Base-by-base conservation (phyloP, 2,329 filamentous ascomycete species). In the Trichoderma pleuroti region DNA sequence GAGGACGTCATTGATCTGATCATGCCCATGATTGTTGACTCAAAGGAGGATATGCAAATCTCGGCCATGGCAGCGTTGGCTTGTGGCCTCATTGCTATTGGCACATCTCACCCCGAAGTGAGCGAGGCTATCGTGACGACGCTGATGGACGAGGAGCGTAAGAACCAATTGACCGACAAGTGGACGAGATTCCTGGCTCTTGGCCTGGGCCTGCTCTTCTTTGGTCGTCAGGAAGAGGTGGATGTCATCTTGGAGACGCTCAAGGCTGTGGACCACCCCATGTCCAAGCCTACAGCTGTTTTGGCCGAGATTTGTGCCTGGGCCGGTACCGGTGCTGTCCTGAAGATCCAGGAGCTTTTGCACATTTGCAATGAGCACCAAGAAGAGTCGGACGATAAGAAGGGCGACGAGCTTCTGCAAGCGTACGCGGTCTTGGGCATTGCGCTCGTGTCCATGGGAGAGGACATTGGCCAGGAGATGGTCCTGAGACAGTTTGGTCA, bases 401-500 rank as follows among this genome's bases (percentile, higher is more conserved):
- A 96, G 84, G 93, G 93, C 30, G 95, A 98, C 75, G 95, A 98
- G 82, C 86, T 99, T 69, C 90, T 98, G 60, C 97, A 99, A 81
- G 92, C 94, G 5, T 99, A 99, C 78, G 96, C 96, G 70, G 95
- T 99, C 4, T 87, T 99, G 71, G 97, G 96, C 76, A 90, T 99
- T 71, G 95, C 93, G 14, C 85, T 99, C 68, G 96, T 99, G 71
- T 92, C 95, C 18, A 99, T 99, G 96, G 96, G 96, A 72, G 96
- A 99, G 80, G 97, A 99, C 72, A 91, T 99, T 70, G 97, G 97
- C 6, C 96, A 99, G 80, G 96, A 99, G 79, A 99, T 99, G 96
- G 94, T 98, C 12, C 87, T 99, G 52, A 92, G 96, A 71, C 96
- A 98, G 78, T 98, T 99, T 77, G 96, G 94, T 63, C 96, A 99